These are phyloP conservation scores for Thielaviopsis populi DNA, from an alignment of 2,329 filamentous ascomycete species.

Conservation along the genomic window DNA sequence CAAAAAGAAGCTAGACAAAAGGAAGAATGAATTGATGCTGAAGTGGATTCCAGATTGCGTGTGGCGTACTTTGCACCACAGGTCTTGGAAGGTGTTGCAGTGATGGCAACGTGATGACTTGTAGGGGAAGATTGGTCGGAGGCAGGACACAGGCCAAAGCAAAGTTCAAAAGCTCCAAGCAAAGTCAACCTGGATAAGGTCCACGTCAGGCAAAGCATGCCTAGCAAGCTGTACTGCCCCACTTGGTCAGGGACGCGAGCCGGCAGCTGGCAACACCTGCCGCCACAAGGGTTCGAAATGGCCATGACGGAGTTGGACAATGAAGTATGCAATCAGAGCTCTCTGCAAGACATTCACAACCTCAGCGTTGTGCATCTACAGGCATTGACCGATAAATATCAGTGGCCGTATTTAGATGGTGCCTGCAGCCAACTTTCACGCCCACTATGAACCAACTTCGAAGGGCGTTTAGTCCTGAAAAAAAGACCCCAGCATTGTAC, in stretches of 20 bases:
- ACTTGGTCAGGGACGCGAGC: neutral
- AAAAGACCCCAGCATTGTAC: neutral
- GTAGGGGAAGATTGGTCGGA: neutral
- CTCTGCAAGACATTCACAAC: neutral
- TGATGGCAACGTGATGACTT: neutral
- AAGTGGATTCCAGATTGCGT: neutral
- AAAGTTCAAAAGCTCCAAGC: neutral
- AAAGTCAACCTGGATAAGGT: slow-evolving; percentile 17
- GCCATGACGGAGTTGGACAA: neutral
- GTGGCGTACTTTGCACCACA: neutral
- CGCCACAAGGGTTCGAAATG: too few relatives aligned
- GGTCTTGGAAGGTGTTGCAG: neutral
- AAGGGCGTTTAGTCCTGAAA: neutral
- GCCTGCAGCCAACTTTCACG: too few relatives aligned
- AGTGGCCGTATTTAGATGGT: too few relatives aligned
- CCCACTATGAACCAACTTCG: neutral
- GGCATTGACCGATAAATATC: too few relatives aligned
- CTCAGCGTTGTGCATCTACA: neutral
- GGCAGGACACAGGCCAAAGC: neutral
- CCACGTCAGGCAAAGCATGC: slow-evolving; percentile 32
- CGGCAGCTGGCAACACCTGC: neutral
- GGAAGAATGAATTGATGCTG: neutral
- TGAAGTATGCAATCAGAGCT: neutral
- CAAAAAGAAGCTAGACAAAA: neutral
- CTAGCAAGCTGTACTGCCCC: slow-evolving; percentile 19